A percentile compares a stretch with the other conserved stretches of the same genome.
These are phyloP conservation scores for Neurospora sp. DNA, from an alignment of 2,329 filamentous ascomycete species.

Conservation along the genomic window DNA sequence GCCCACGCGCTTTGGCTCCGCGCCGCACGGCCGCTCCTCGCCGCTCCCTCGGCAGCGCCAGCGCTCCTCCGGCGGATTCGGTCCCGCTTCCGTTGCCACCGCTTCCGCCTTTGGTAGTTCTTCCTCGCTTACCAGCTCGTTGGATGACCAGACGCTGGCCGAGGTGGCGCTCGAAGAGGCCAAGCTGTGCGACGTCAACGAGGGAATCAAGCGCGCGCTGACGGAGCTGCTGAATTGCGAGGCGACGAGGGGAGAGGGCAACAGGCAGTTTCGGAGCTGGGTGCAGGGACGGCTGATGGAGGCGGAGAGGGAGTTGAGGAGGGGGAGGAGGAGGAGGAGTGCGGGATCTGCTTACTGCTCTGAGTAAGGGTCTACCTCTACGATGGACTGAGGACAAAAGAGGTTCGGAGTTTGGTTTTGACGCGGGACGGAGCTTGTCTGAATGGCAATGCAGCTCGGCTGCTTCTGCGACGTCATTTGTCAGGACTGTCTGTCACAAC, in stretches of 20 bases:
- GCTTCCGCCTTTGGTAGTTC: background rate
- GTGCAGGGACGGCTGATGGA: conserved; percentile 51
- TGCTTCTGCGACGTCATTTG: background rate
- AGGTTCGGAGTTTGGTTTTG: too few relatives aligned
- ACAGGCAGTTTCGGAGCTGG: conserved; percentile 42
- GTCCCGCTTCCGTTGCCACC: background rate
- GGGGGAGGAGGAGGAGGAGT: conserved; percentile 40
- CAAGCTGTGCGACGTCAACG: conserved; percentile 46
- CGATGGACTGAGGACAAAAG: too few relatives aligned
- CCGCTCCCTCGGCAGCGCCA: conserved; percentile 37
- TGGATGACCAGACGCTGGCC: conserved; percentile 36
- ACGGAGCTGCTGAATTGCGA: conserved; percentile 54
- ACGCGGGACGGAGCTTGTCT: too few relatives aligned
- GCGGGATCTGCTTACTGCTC: conserved; percentile 1
- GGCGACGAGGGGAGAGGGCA: conserved; percentile 36
- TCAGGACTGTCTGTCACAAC: background rate
- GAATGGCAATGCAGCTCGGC: too few relatives aligned
- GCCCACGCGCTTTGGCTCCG: conserved; percentile 46
- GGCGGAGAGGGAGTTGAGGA: conserved; percentile 48
- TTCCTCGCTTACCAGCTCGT: conserved; percentile 23
- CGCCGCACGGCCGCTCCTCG: conserved; percentile 39
- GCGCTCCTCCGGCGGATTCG: conserved; percentile 24
- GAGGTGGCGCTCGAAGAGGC: conserved; percentile 44
- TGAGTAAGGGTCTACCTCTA: background rate
- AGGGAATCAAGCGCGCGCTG: conserved; percentile 50